Conservation (phyloP, 257 asterid species). For the Jacaranda copaia region DNA sequence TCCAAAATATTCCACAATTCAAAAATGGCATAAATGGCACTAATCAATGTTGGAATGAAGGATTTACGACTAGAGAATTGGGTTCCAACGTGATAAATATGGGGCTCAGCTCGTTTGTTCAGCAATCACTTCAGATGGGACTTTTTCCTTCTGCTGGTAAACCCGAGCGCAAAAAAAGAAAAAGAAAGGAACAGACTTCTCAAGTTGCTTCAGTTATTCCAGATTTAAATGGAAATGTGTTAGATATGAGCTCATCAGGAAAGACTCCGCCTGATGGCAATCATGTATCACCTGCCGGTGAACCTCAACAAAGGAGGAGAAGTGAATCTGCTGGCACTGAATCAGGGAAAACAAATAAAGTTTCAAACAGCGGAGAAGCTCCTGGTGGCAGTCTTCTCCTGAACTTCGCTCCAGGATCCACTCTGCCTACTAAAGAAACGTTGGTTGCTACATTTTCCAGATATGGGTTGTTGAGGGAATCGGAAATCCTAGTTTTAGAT, state of each 20-base stretch:
- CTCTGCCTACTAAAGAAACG: constrained; percentile 56
- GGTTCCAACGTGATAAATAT: constrained; percentile 28
- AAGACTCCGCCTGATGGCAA: constrained; percentile 38
- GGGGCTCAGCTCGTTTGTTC: constrained; percentile 38
- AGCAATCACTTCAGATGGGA: constrained; percentile 35
- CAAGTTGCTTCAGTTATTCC: constrained; percentile 56
- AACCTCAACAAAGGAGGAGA: constrained; percentile 41
- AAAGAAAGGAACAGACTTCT: constrained; percentile 48
- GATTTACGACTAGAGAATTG: constrained; percentile 25
- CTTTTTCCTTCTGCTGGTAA: constrained; percentile 32
- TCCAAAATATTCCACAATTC: constrained; percentile 34
- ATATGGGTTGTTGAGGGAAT: constrained; percentile 64
- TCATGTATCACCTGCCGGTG: constrained; percentile 34
- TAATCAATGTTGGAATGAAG: constrained; percentile 29
- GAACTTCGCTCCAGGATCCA: constrained; percentile 49
- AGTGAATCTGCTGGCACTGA: constrained; percentile 33
- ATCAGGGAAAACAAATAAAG: constrained; percentile 21
- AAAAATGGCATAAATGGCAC: constrained; percentile 31
- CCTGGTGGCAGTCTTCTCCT: constrained; percentile 55
- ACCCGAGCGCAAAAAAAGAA: constrained; percentile 48
- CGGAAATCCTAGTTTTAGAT: constrained; percentile 45
- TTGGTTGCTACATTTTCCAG: constrained; percentile 54
- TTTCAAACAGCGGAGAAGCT: constrained; percentile 31
- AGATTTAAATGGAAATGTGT: constrained; percentile 66
- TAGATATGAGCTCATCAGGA: constrained; percentile 40